phyloP scores from a whole-genome alignment of 1,139 yeast species.

The Diutina catenulata region DNA sequence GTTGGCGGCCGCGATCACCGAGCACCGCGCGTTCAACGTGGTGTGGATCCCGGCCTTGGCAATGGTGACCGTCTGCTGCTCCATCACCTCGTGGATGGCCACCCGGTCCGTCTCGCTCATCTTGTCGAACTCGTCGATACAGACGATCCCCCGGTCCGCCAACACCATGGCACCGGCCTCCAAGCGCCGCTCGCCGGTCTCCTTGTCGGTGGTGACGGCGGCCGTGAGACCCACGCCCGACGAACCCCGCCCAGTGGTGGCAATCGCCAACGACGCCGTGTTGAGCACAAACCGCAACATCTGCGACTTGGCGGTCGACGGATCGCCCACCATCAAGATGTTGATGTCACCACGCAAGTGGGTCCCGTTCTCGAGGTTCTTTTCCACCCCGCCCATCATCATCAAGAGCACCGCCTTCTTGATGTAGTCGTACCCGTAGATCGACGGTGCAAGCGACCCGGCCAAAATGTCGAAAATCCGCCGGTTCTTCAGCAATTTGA shows the following conservation, averaged over 20 bases:
- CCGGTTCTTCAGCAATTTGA: slow-evolving; percentile 51
- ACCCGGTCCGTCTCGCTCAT: slow-evolving; percentile 96
- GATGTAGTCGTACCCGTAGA: slow-evolving; percentile 85
- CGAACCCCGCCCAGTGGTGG: slow-evolving; percentile 98
- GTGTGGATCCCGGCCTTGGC: slow-evolving; percentile 99
- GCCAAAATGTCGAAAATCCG: slow-evolving; percentile 72
- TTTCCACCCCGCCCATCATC: slow-evolving; percentile 91
- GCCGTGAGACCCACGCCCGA: slow-evolving; percentile 99
- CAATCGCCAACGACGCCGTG: slow-evolving; percentile 91
- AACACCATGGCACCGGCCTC: slow-evolving; percentile 99
- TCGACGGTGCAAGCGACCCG: slow-evolving; percentile 88
- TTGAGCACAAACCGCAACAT: slow-evolving; percentile 86
- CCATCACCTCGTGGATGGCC: slow-evolving; percentile 99
- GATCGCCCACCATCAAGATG: slow-evolving; percentile 95
- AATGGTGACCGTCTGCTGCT: slow-evolving; percentile 96
- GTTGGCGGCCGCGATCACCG: slow-evolving; percentile 96
- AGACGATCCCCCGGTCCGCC: slow-evolving; percentile 94
- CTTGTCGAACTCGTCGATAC: slow-evolving; percentile 97
- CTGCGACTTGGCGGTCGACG: slow-evolving; percentile 96
- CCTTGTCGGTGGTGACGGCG: slow-evolving; percentile 93
- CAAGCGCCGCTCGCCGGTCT: slow-evolving; percentile 90
- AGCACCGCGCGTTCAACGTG: slow-evolving; percentile 90
- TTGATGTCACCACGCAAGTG: slow-evolving; percentile 98
- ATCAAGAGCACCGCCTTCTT: slow-evolving; percentile 84
- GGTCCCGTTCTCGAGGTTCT: slow-evolving; percentile 88